Base-by-base conservation (phyloP, 345 rosid genomes). In the Mallotus nudiflorus region DNA sequence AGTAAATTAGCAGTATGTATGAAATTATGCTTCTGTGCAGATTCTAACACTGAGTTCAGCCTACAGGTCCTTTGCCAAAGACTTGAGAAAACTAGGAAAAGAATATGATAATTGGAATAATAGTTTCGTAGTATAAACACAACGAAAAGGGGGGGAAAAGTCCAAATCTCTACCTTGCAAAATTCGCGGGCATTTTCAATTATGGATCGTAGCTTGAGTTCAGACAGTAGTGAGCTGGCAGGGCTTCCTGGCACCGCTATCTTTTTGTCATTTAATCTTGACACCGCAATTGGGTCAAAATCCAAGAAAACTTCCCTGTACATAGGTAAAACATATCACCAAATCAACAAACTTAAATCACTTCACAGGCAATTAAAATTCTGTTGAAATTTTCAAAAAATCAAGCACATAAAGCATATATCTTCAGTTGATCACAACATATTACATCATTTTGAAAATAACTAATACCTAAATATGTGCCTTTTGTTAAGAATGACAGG, bases 171-270 rank as follows among this genome's bases (percentile, higher is more conserved):
- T 71, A 90, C 97, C 94, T 90, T 86, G 24, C 82, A 73, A 61
- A 86, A 77, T 81, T 90, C 92, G 22, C 82, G 81, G 0, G 92
- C 98, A 83, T 92, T 90, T 82, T 88, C 95, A 69, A 85, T 65
- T 70, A 92, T 75, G 11, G 91, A 80, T 18, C 93, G 85, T 64
- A 92, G 80, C 82, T 82, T 88, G 44, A 76, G 56, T 58, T 90
- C 91, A 53, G 96, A 90, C 69, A 88, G 68, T 61, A 92, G 80
- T 18, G 86, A 78, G 74, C 82, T 84, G 40, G 88, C 87, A 15
- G 68, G 28, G 76, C 82, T 85, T 77, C 96, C 92, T 15, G 90
- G 78, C 35, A 79, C 61, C 45, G 70, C 68, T 42, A 85, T 71
- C 80, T 82, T 87, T 87, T 85, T 90, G 78, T 90, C 98, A 35